phyloP scores from a whole-genome alignment of 306 rosid genomes.

The Clitoria ternatea region DNA sequence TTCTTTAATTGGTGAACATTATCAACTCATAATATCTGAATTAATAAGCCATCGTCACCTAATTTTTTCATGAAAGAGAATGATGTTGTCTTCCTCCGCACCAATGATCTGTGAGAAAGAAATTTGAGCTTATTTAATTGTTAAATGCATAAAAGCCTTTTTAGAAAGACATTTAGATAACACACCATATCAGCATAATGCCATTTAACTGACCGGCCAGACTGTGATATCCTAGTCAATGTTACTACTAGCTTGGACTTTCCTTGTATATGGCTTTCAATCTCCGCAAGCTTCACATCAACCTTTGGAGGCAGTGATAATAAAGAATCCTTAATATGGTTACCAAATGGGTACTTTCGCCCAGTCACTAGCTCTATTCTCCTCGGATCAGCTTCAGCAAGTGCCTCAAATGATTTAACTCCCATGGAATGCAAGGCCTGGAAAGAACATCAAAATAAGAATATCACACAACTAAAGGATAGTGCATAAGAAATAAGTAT shows the following conservation, averaged over 20 bases:
- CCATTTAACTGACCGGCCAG: conserved; percentile 55
- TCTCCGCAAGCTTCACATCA: conserved; percentile 59
- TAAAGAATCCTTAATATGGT: conserved; percentile 89
- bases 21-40: not conserved
- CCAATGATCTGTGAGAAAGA: conserved; percentile 63
- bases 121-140: conserved; percentile 11
- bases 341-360: conserved; percentile 92
- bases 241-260: conserved; percentile 68
- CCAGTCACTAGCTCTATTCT: conserved; percentile 92
- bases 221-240: conserved; percentile 62
- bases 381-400: conserved; percentile 91
- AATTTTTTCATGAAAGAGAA: conserved; percentile 89
- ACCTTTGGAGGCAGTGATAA: conserved; percentile 84
- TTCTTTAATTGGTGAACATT: conserved; percentile 11
- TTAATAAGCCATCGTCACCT: conserved; percentile 54
- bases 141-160: not conserved
- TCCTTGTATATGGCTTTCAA: conserved; percentile 50
- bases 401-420: conserved; percentile 68
- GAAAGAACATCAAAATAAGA: conserved; percentile 30
- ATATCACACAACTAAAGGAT: conserved; percentile 4
- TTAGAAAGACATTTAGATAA: conserved; percentile 11
- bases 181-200: conserved; percentile 93
- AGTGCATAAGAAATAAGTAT: not conserved
- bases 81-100: conserved; percentile 69
- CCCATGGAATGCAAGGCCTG: conserved; percentile 89